phyloP scores from a whole-genome alignment of 2,329 filamentous ascomycete genomes.

The Fusarium cyanostomum region DNA sequence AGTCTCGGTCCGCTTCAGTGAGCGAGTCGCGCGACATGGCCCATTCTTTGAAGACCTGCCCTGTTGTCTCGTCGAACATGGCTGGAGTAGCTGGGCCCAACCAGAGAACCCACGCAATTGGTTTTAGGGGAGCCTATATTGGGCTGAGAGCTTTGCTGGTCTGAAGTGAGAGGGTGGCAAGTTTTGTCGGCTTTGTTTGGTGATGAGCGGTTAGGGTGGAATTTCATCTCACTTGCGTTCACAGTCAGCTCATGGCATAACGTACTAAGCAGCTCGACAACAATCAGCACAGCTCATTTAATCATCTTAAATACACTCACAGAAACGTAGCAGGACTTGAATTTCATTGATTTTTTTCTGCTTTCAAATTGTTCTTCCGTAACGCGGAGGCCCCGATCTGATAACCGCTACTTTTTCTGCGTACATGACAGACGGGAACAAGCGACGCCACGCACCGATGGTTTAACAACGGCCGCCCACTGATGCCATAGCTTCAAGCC shows the following conservation, averaged over 20 bases:
- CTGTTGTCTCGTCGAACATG: slow-evolving; percentile 49
- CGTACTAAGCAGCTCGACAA: background rate
- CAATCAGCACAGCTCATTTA: background rate
- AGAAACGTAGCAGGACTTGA: background rate
- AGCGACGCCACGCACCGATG: slow-evolving; percentile 27
- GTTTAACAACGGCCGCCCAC: slow-evolving; percentile 26
- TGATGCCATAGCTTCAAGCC: slow-evolving; percentile 31
- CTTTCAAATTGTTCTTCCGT: slow-evolving; percentile 10
- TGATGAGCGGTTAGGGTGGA: slow-evolving; percentile 14
- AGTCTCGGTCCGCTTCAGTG: slow-evolving; percentile 31
- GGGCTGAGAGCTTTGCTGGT: background rate
- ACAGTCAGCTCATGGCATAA: background rate
- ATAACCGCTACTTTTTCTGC: background rate
- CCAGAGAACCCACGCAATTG: background rate
- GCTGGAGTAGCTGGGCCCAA: background rate
- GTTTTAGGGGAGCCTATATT: background rate
- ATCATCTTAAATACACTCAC: background rate
- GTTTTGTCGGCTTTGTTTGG: slow-evolving; percentile 2
- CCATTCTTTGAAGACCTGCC: slow-evolving; percentile 52
- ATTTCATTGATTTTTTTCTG: background rate
- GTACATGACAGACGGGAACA: slow-evolving; percentile 30
- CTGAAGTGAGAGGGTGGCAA: slow-evolving; percentile 13
- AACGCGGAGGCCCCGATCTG: slow-evolving; percentile 19
- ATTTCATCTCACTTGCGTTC: slow-evolving; percentile 8
- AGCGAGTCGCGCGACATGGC: slow-evolving; percentile 44